phyloP scores from a whole-genome alignment of 192 early-diverging fungal species.

The Gryganskiella cystojenkinii region DNA sequence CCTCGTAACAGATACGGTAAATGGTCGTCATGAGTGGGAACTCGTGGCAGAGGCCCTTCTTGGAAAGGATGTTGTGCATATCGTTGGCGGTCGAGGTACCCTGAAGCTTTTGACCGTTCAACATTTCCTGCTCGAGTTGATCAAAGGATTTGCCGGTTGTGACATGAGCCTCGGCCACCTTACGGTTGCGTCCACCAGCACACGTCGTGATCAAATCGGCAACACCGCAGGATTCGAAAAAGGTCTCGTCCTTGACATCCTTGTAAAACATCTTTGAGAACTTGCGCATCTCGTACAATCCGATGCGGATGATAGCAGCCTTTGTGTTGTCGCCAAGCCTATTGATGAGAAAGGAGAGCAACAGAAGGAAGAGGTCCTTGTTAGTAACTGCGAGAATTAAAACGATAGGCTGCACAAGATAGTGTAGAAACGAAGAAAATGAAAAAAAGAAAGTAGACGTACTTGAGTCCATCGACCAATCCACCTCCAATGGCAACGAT shows the following conservation, averaged over 20 bases:
- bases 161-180: constrained; percentile 92
- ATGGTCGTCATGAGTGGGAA: constrained; percentile 96
- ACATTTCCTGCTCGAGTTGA: constrained; percentile 89
- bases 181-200: constrained; percentile 96
- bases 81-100: constrained; percentile 93
- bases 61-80: constrained; percentile 81
- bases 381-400: background rate
- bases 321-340: constrained; percentile 94
- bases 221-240: constrained; percentile 97
- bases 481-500: constrained; percentile 98
- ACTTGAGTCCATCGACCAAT: constrained; percentile 91
- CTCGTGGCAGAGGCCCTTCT: constrained; percentile 55
- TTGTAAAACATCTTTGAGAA: constrained; percentile 86
- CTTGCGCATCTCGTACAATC: constrained; percentile 95
- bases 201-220: constrained; percentile 98
- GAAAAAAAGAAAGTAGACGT: constrained; percentile 10
- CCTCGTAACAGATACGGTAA: constrained; percentile 92
- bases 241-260: constrained; percentile 91
- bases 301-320: constrained; percentile 96
- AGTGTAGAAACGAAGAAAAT: background rate
- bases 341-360: background rate
- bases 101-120: constrained; percentile 98
- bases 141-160: constrained; percentile 94
- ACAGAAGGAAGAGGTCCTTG: background rate
- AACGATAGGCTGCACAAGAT: background rate